phyloP scores from a whole-genome alignment of 1,284 basidiomycete species.

The Hypsizygus ulmarius region DNA sequence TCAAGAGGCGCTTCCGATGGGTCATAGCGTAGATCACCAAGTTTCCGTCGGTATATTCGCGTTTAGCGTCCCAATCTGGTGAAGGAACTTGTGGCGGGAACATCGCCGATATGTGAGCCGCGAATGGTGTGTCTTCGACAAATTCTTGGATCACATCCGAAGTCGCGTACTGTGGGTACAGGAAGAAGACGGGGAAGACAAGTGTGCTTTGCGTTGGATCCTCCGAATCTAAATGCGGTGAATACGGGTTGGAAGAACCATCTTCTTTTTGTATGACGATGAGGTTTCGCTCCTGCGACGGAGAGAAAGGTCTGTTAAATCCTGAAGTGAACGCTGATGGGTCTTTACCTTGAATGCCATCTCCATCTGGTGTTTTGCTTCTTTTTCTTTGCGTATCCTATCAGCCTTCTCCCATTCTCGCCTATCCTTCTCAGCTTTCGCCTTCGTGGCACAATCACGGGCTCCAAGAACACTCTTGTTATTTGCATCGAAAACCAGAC shows the following conservation, averaged over 20 bases:
- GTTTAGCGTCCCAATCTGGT: constrained; percentile 75
- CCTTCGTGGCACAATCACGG: constrained; percentile 44
- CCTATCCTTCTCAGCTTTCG: constrained; percentile 49
- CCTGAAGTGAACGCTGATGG: not conserved
- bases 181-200: constrained; percentile 85
- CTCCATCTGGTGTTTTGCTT: constrained; percentile 46
- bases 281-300: constrained; percentile 61
- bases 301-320: constrained; percentile 4
- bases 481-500: constrained; percentile 54
- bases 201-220: constrained; percentile 58
- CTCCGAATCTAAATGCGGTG: constrained; percentile 61
- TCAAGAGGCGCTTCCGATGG: constrained; percentile 71
- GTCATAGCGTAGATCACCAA: constrained; percentile 87
- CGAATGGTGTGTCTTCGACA: constrained; percentile 83
- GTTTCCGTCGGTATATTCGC: constrained; percentile 69
- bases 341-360: constrained; percentile 59
- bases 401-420: constrained; percentile 50
- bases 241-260: constrained; percentile 50
- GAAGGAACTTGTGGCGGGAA: constrained; percentile 68
- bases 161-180: constrained; percentile 88
- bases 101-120: constrained; percentile 76
- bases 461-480: constrained; percentile 52
- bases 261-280: constrained; percentile 58
- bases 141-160: constrained; percentile 89
- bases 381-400: constrained; percentile 43